These are phyloP conservation scores for Circinella minor DNA, from an alignment of 371 early-diverging fungal genomes.

Conservation along the genomic window DNA sequence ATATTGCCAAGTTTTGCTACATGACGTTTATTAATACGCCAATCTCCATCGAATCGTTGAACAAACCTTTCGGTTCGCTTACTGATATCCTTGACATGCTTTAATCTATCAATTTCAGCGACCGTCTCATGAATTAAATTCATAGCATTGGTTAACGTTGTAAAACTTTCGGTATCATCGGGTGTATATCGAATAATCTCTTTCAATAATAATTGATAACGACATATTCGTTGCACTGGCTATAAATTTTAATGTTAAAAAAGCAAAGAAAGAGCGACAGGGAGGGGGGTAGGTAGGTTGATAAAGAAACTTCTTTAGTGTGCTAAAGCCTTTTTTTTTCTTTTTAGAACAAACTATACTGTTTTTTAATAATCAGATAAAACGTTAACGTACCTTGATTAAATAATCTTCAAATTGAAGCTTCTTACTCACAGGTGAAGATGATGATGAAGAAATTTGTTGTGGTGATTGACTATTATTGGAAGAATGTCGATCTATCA, in stretches of 20 bases:
- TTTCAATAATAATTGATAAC: conserved; percentile 47
- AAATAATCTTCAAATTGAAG: conserved; percentile 55
- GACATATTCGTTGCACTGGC: conserved; percentile 58
- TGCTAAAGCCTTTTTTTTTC: too few species aligned
- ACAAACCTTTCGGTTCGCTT: conserved; percentile 45
- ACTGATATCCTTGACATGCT: conserved; percentile 34
- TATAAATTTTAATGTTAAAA: conserved; percentile 4
- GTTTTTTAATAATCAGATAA: background rate
- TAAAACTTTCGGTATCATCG: conserved; percentile 28
- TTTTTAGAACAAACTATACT: too few species aligned
- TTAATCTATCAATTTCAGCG: conserved; percentile 38
- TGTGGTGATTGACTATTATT: background rate
- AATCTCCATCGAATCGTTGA: conserved; percentile 43
- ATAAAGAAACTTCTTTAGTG: too few species aligned
- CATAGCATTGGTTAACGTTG: conserved; percentile 29
- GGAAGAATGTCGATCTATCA: conserved; percentile 3
- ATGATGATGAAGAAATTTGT: background rate
- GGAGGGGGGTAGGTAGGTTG: too few species aligned
- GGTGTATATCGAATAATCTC: conserved; percentile 48
- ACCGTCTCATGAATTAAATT: conserved; percentile 40
- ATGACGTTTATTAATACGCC: conserved; percentile 37
- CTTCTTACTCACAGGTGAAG: conserved; percentile 19
- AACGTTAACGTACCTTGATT: conserved; percentile 36
- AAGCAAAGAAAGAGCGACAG: too few species aligned
- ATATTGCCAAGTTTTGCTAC: conserved; percentile 39